Evolutionary conservation across 345 rosid genomes (phyloP).

Genomic region (Arabis hirsuta): DNA sequence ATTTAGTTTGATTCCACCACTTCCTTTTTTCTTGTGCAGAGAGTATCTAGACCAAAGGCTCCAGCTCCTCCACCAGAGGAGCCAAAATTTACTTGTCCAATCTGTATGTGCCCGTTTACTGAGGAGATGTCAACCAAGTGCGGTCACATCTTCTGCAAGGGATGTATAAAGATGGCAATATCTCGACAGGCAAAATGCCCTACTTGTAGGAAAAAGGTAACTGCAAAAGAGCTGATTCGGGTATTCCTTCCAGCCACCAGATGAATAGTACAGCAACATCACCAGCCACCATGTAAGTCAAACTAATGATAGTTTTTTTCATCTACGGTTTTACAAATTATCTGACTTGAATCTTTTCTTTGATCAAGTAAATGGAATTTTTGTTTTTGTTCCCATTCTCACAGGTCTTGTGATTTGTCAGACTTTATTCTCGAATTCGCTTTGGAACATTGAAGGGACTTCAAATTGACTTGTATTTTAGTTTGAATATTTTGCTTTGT

Average conservation of each 20-base stretch:
- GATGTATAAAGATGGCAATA: constrained; percentile 79
- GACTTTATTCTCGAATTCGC: constrained; percentile 8
- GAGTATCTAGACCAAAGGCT: constrained; percentile 18
- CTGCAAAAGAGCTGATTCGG: constrained; percentile 73
- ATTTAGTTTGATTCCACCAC: neutral
- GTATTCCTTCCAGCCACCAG: constrained; percentile 89
- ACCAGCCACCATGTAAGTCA: constrained; percentile 41
- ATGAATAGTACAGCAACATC: constrained; percentile 38
- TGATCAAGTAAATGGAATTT: neutral
- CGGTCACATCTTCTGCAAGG: constrained; percentile 96
- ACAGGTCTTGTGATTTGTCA: constrained; percentile 35
- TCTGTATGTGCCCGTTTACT: constrained; percentile 78
- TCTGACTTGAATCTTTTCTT: neutral
- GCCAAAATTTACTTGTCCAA: constrained; percentile 86
- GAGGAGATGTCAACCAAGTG: constrained; percentile 94
- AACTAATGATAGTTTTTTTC: neutral
- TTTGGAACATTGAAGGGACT: constrained; percentile 35
- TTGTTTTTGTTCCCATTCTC: constrained; percentile 8
- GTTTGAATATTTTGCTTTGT: constrained; percentile 21
- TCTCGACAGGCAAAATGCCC: constrained; percentile 75
- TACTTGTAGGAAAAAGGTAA: constrained; percentile 84
- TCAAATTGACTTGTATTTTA: constrained; percentile 17
- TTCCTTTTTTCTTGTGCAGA: constrained; percentile 18
- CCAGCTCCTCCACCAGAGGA: constrained; percentile 71
- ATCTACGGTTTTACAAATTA: neutral